Base-by-base conservation (phyloP, 192 early-diverging fungal species). In the Ambispora gerdemannii region DNA sequence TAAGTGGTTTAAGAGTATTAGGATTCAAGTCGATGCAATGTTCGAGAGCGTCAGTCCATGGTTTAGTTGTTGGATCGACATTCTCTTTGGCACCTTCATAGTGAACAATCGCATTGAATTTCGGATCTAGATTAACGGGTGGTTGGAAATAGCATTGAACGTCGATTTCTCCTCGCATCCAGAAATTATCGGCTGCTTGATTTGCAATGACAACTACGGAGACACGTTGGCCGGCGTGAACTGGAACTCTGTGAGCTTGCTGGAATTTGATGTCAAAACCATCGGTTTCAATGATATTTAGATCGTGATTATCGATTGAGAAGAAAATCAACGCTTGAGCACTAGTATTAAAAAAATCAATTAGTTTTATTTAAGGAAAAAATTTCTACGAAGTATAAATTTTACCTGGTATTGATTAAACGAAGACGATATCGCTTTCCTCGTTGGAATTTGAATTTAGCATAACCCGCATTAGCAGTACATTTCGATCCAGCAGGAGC, bases 201-300 rank as follows among this genome's bases (percentile, higher is more conserved):
- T 47, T 28, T 3, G 66, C 66, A 0, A 4, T 30, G 10, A 74
- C 47, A 22, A 74, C 70, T 10, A 70, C 67, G 3, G 73, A 74
- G n/a, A 58, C 67, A 10, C 73, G 20, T 60, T 74, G 73, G 0
- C 53, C 73, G 35, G 58, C 27, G n/a, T 28, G 28, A 60, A 60
- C 10, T 33, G 58, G 58, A 6, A 60, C 6, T 17, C 8, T 30
- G 10, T 13, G 22, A 19, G 77, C 51, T 1, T 67, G 31, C 30
- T 70, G 50, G 0, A 74, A 68, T 32, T 73, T 73, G n/a, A 78
- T 33, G 56, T 70, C 47, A 22, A 72, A 69, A 24, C 90, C 90
- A 33, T 91, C 90, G 4, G 84, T 83, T 77, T 91, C 90, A 75
- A 91, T 87, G 3, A 91, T 75, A 25, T 79, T 73, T 68, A 91